Evolutionary conservation across 176 grass and related monocot genomes (phyloP).

Genomic region (Chrysopogon serrulatus): DNA sequence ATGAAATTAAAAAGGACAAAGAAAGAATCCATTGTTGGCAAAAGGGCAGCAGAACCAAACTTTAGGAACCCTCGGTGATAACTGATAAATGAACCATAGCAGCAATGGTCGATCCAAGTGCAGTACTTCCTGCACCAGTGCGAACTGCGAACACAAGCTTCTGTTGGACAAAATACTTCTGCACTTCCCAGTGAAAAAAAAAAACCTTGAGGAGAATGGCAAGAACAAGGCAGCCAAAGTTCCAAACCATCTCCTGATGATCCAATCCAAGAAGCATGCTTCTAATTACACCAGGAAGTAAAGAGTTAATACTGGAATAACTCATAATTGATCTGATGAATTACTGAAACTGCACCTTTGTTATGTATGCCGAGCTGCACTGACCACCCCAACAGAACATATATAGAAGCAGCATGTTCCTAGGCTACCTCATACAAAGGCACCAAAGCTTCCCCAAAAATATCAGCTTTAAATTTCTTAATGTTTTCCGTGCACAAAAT

Average conservation of each 20-base stretch:
- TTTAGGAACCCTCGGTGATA: conserved; percentile 3
- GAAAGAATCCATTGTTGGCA: background rate
- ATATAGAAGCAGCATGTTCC: too few relatives aligned
- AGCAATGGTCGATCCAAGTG: background rate
- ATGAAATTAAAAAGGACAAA: background rate
- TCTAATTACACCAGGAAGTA: conserved; percentile 12
- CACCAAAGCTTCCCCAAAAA: too few relatives aligned
- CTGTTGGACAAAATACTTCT: background rate
- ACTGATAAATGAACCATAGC: background rate
- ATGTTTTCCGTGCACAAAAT: too few relatives aligned
- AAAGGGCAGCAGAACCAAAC: background rate
- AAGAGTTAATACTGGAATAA: background rate
- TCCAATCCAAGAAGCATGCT: background rate
- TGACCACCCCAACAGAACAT: too few relatives aligned
- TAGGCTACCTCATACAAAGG: too few relatives aligned
- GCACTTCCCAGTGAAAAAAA: background rate
- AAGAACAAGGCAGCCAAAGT: background rate
- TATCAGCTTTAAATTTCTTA: too few relatives aligned
- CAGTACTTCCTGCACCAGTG: background rate
- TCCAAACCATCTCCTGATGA: background rate
- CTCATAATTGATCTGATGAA: background rate
- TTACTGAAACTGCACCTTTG: background rate
- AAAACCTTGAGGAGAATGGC: background rate
- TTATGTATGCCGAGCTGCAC: too few relatives aligned
- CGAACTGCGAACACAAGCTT: conserved; percentile 18